These are phyloP conservation scores for Malus sylvestris DNA, from an alignment of 306 rosid genomes.

Conservation along the genomic window DNA sequence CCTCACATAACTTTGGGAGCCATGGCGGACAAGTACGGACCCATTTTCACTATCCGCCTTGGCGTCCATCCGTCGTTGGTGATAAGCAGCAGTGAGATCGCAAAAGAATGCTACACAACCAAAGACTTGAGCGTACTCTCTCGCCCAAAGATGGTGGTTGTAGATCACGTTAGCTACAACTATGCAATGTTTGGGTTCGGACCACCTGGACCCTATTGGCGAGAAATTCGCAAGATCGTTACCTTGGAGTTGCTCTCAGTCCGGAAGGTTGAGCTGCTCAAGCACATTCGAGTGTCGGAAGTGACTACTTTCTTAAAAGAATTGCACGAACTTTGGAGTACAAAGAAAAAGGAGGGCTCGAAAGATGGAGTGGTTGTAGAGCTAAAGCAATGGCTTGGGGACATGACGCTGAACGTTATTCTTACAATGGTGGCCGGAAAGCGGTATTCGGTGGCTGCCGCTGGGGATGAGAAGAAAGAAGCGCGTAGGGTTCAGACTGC, in stretches of 20 bases:
- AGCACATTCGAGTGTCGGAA: constrained; percentile 2
- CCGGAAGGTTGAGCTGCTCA: constrained; percentile 4
- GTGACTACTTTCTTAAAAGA: background rate
- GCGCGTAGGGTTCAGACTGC: background rate
- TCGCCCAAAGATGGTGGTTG: constrained; percentile 15
- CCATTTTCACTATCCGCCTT: constrained; percentile 1
- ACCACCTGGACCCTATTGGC: constrained; percentile 23
- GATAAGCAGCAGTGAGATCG: constrained; percentile 14
- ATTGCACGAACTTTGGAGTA: background rate
- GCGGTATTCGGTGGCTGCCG: background rate
- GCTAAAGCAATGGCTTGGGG: background rate
- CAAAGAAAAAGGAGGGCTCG: background rate
- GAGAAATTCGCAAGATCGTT: constrained; percentile 18
- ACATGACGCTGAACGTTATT: constrained; percentile 1
- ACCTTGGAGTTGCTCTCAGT: constrained; percentile 7
- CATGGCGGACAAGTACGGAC: constrained; percentile 34
- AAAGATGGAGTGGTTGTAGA: background rate
- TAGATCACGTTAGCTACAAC: constrained; percentile 16
- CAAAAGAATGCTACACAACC: constrained; percentile 29
- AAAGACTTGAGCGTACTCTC: constrained; percentile 8
- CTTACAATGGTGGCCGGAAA: constrained; percentile 16
- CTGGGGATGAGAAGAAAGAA: background rate
- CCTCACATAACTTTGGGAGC: constrained; percentile 18
- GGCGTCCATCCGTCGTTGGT: constrained; percentile 18
- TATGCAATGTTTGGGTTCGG: constrained; percentile 21